Percentiles rank a stretch among this genome's conserved stretches.
Conservation (phyloP, 805 yeast genomes). For the Cyberlindnera americana region DNA sequence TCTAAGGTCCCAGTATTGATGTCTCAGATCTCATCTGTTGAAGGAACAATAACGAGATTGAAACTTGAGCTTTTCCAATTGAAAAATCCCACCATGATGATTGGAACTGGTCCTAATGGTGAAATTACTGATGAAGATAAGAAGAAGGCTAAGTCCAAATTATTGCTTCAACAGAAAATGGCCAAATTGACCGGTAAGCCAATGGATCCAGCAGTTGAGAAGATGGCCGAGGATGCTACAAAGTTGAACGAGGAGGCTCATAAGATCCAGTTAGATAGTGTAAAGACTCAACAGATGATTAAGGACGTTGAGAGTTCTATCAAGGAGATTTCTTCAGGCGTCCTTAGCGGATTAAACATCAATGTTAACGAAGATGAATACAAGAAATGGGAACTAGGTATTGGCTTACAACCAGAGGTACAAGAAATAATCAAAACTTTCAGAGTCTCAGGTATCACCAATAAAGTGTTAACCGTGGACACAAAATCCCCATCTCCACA, state of each 20-base stretch:
- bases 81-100: constrained; percentile 64
- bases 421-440: constrained; percentile 24
- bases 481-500: constrained; percentile 5
- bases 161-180: constrained; percentile 78
- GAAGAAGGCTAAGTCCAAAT: constrained; percentile 73
- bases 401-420: constrained; percentile 60
- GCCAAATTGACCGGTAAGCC: constrained; percentile 86
- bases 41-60: constrained; percentile 60
- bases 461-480: constrained; percentile 16
- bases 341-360: constrained; percentile 29
- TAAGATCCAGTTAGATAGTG: constrained; percentile 50
- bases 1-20: constrained; percentile 59
- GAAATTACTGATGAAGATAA: constrained; percentile 78
- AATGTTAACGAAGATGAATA: constrained; percentile 30
- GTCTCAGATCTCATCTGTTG: constrained; percentile 54
- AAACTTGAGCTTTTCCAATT: constrained; percentile 62
- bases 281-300: constrained; percentile 53
- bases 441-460: constrained; percentile 20
- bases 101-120: constrained; percentile 87
- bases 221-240: constrained; percentile 33
- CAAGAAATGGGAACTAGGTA: constrained; percentile 78
- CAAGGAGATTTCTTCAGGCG: constrained; percentile 48
- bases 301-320: constrained; percentile 71
- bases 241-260: constrained; percentile 47
- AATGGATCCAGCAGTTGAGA: constrained; percentile 34